Evolutionary conservation across 1,284 basidiomycete genomes (phyloP).

Genomic region (Marasmius fiardii): DNA sequence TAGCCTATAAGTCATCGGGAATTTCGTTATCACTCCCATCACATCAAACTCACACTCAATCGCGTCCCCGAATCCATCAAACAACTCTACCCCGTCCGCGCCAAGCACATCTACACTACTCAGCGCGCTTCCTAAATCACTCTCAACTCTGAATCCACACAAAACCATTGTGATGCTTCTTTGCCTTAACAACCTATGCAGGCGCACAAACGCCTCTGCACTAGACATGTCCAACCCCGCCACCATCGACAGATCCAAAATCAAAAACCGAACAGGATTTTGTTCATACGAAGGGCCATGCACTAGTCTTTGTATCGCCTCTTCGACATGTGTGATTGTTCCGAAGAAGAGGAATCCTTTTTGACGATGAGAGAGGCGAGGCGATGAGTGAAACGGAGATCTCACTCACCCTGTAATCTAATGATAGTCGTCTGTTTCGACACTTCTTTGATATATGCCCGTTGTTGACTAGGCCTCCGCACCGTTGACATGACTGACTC

Average conservation of each 20-base stretch:
- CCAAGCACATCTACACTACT: conserved; percentile 65
- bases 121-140: conserved; percentile 68
- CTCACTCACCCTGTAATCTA: conserved; percentile 87
- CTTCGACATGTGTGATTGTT: conserved; percentile 87
- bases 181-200: conserved; percentile 79
- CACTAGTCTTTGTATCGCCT: conserved; percentile 74
- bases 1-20: conserved; percentile 4
- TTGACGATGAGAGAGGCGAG: neutral
- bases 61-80: conserved; percentile 84
- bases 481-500: conserved; percentile 88
- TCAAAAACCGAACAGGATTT: conserved; percentile 86
- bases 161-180: conserved; percentile 85
- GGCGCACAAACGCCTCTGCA: conserved; percentile 91
- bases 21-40: neutral
- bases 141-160: conserved; percentile 74
- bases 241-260: conserved; percentile 84
- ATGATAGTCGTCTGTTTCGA: conserved; percentile 91
- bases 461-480: conserved; percentile 83
- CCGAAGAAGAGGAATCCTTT: conserved; percentile 94
- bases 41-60: conserved; percentile 66
- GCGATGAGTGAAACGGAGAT: too few relatives aligned
- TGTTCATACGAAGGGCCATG: conserved; percentile 73
- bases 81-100: conserved; percentile 78
- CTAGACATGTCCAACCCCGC: conserved; percentile 93
- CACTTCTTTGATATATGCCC: conserved; percentile 87